Base-by-base conservation (phyloP, 2,329 filamentous ascomycete genomes). In the Triangularia verruculosa region DNA sequence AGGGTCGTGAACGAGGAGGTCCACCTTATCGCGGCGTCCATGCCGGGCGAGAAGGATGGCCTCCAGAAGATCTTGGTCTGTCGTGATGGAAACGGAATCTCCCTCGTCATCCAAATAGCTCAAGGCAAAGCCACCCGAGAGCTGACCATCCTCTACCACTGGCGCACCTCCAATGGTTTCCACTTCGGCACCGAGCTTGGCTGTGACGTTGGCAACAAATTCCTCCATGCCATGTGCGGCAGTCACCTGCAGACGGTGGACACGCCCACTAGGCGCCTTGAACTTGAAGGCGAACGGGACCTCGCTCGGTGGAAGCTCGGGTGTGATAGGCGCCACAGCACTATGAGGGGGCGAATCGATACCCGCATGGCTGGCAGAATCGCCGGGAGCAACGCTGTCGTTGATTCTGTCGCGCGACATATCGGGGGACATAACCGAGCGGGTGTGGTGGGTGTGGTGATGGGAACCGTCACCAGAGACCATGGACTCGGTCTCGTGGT, bases 81-180 rank as follows among this genome's bases (percentile, higher is more conserved):
- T 96, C 11, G 95, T 99, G 74, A 99, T 97, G 47, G 93, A 97
- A 15, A 99, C 93, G 0, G 92, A 93, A 74, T 99, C 95, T 62
- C 95, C 94, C 74, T 99, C 95, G 71, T 98, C 94, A 74, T 99
- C 95, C 69, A 98, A 82, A 74, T 98, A 99, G 81, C 93, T 97
- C 66, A 99, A 81, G 27, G 94, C 95, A 73, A 94, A 99, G 6
- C 95, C 95, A 34, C 86, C 83, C 59, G 86, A 84, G 51, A 97
- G 82, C 73, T 87, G 89, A 71, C 92, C 93, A 24, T 96, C 89
- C 62, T 93, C 89, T 20, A 93, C 89, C 0, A 79, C 82, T 1
- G 94, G 91, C 56, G 85, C 82, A 52, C 95, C 95, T 59, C 95
- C 95, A 70, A 99, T 89, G 24, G 87, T 82, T 3, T 95, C 92